These are phyloP conservation scores for Cupressus sempervirens DNA, from an alignment of 75 land plant species.

Conservation along the genomic window DNA sequence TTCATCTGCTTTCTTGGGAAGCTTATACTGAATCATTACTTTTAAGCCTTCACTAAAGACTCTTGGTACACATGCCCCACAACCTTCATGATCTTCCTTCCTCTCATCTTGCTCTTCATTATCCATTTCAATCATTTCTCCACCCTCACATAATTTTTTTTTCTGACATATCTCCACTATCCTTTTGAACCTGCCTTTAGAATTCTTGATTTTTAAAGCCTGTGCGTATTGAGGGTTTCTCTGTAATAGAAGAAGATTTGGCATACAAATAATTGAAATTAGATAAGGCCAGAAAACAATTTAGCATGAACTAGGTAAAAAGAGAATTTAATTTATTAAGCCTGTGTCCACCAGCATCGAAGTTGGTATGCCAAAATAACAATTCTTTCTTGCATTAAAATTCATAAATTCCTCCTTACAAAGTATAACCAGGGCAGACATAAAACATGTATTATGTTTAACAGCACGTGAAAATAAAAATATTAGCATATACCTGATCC, in stretches of 20 bases:
- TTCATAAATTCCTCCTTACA: not conserved
- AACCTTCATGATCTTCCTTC: constrained; percentile 81
- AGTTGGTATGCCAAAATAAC: not conserved
- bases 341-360: not conserved
- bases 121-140: constrained; percentile 67
- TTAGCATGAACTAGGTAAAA: not conserved
- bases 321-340: not conserved
- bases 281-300: not conserved
- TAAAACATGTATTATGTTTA: not conserved
- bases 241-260: constrained; percentile 24
- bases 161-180: constrained; percentile 89
- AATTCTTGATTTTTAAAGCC: constrained; percentile 75
- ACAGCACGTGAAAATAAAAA: not conserved
- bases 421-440: not conserved
- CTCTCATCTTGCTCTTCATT: constrained; percentile 50
- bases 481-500: not conserved
- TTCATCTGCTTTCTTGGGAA: constrained; percentile 73
- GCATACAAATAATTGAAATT: not conserved
- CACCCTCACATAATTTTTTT: constrained; percentile 84
- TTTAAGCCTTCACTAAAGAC: constrained; percentile 92
- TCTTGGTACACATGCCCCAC: constrained; percentile 92
- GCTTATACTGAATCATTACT: constrained; percentile 76
- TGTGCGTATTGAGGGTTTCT: constrained; percentile 73
- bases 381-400: not conserved
- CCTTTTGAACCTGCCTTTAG: constrained; percentile 68